A percentile compares a stretch with the other conserved stretches of the same genome.
phyloP scores from a whole-genome alignment of 2,329 filamentous ascomycete genomes.

The Chaetomiaceae sp. region DNA sequence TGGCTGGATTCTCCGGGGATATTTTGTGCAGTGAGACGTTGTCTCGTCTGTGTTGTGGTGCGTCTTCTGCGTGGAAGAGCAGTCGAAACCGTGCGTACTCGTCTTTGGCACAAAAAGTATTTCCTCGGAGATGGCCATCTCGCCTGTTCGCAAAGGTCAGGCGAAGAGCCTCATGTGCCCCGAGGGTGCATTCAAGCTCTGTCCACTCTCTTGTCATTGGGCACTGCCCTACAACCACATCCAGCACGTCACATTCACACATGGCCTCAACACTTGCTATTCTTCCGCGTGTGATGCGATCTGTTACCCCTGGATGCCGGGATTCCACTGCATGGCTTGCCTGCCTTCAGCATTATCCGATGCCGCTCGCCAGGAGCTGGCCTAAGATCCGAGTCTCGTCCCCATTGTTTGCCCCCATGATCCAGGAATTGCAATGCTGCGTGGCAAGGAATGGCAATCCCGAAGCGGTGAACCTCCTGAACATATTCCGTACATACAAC shows the following conservation, averaged over 20 bases:
- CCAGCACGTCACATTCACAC: not conserved
- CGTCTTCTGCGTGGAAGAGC: too few species aligned
- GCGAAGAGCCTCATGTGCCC: conserved; percentile 10
- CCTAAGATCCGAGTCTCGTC: too few species aligned
- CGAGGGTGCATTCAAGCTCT: not conserved
- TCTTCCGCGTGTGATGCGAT: too few species aligned
- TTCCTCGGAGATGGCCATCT: conserved; percentile 7
- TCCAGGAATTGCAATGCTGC: too few species aligned
- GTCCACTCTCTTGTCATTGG: conserved; percentile 2
- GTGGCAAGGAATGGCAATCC: too few species aligned
- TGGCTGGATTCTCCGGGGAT: too few species aligned
- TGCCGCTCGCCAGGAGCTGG: not conserved
- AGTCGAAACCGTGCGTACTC: not conserved
- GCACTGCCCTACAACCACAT: not conserved
- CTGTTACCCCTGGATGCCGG: not conserved
- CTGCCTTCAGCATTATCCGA: too few species aligned
- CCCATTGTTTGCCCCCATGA: too few species aligned
- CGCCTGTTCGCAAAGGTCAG: not conserved
- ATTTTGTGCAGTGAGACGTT: too few species aligned
- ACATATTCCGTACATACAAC: too few species aligned
- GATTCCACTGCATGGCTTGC: not conserved
- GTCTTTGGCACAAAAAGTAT: not conserved
- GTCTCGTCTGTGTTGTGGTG: too few species aligned
- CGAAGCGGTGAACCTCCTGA: not conserved
- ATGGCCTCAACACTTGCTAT: not conserved